Evolutionary conservation across 306 rosid species (phyloP), one percentile per base, ranked within the genome.

Genomic region (Rosa persica): DNA sequence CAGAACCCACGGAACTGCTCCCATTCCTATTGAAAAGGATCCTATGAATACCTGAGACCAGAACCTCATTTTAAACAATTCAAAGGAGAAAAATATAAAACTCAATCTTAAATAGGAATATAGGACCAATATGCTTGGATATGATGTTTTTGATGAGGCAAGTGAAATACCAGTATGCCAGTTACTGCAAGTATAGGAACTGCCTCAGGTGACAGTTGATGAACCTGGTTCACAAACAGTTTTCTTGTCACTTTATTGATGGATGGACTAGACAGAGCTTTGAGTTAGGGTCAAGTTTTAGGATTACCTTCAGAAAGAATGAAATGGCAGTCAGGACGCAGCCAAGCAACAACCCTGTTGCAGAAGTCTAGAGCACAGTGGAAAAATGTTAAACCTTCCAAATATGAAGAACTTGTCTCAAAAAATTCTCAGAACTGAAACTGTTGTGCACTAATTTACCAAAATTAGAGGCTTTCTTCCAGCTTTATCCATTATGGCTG

Each of bases 1-100:
- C 42, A 95, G 83, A 77, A 95, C 89, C 98, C 98, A 90, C 61
- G 98, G 98, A 87, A 95, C 87, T 58, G 97, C 91, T 83, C 97
- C 98, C 97, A 92, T 94, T 82, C 97, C 97, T 11, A 81, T 47
- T 55, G 97, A 92, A 85, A 92, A 92, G 23, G 93, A 83, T 82
- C 84, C 95, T 76, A 92, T 87, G 71, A 88, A 91, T 71, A 92
- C 75, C 98, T 95, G 75, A 77, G 81, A 83, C 46, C 70, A 80
- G 60, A 49, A 61, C 64, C 22, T 38, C 34, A 42, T 60, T 67
- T 77, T 70, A 42, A 30, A 22, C 12, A 73, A 38, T 40, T 38
- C 20, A 74, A 30, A 40, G 67, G 39, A 40, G 68, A 52, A 55
- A 77, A 48, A 61, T 34, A 75, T 20, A 10, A 23, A 57, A 4